phyloP scores from a whole-genome alignment of 75 land plant species.

The Adiantum capillusveneris region DNA sequence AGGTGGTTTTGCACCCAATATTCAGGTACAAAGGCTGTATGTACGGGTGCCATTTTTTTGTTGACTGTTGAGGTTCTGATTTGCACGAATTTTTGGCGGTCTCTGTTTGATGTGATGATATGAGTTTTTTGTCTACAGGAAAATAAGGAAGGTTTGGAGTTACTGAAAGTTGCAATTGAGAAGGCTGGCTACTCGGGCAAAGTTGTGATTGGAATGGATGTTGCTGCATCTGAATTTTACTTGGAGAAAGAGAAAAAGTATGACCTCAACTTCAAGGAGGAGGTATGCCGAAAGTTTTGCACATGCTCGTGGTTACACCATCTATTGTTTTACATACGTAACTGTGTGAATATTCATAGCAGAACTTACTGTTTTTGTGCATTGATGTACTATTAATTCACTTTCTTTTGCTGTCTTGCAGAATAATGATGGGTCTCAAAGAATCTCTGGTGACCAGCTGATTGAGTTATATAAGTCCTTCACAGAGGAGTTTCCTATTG shows the following conservation, averaged over 20 bases:
- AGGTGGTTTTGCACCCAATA: conserved; percentile 99
- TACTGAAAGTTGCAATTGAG: conserved; percentile 88
- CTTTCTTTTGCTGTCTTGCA: conserved; percentile 13
- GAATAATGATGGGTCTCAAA: conserved; percentile 88
- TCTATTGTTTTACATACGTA: too few relatives aligned
- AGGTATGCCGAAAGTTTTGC: conserved; percentile 27
- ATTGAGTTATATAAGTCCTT: conserved; percentile 90
- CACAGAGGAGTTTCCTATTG: conserved; percentile 79
- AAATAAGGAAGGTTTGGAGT: conserved; percentile 90
- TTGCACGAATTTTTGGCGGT: too few relatives aligned
- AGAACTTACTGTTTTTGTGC: too few relatives aligned
- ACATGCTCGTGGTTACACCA: too few relatives aligned
- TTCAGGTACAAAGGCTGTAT: too few relatives aligned
- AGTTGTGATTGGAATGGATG: conserved; percentile 99
- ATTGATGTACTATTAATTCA: too few relatives aligned
- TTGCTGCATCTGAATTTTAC: conserved; percentile 97
- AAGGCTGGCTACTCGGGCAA: conserved; percentile 96
- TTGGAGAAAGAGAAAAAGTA: conserved; percentile 58
- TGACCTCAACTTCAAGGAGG: conserved; percentile 97
- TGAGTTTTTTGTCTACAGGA: conserved; percentile 36
- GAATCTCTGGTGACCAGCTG: conserved; percentile 75
- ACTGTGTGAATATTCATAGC: too few relatives aligned
- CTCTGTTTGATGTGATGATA: too few relatives aligned
- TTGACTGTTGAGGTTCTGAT: too few relatives aligned
- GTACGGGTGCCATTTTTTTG: too few relatives aligned